phyloP scores from a whole-genome alignment of 345 rosid species.

The Eucalyptus marginata region DNA sequence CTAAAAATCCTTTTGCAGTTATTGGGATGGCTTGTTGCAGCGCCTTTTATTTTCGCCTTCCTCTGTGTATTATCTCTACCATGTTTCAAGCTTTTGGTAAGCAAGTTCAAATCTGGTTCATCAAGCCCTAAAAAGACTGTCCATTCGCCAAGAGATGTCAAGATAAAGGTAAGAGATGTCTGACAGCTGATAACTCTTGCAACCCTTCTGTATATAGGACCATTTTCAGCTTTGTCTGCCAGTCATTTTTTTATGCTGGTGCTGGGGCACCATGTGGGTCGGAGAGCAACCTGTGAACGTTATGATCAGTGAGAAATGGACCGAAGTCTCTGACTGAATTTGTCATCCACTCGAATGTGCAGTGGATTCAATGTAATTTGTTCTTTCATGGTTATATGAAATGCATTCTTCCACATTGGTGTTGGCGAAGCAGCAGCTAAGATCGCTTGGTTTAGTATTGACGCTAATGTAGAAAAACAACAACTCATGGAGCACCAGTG shows the following conservation, averaged over 20 bases:
- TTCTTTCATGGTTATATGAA: background rate
- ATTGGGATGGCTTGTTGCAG: conserved; percentile 63
- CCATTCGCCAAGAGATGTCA: conserved; percentile 13
- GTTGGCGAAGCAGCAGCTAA: background rate
- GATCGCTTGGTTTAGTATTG: background rate
- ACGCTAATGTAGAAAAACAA: background rate
- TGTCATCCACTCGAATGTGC: background rate
- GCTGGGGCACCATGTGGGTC: background rate
- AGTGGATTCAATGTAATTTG: background rate
- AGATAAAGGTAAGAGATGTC: conserved; percentile 54
- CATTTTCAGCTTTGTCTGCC: background rate
- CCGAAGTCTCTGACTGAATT: background rate
- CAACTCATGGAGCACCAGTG: background rate
- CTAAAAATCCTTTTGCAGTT: conserved; percentile 25
- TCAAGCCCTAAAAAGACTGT: conserved; percentile 29
- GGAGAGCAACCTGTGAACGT: background rate
- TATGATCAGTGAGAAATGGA: background rate
- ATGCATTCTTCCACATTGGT: background rate
- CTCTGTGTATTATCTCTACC: conserved; percentile 42
- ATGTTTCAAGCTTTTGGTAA: conserved; percentile 41
- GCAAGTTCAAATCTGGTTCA: conserved; percentile 28
- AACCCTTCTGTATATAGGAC: background rate
- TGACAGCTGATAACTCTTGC: background rate
- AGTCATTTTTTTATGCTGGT: background rate
- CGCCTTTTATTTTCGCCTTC: conserved; percentile 32